A percentile compares a stretch with the other conserved stretches of the same genome.
phyloP scores from a whole-genome alignment of 2,329 filamentous ascomycete genomes.

The Fusarium sp. region DNA sequence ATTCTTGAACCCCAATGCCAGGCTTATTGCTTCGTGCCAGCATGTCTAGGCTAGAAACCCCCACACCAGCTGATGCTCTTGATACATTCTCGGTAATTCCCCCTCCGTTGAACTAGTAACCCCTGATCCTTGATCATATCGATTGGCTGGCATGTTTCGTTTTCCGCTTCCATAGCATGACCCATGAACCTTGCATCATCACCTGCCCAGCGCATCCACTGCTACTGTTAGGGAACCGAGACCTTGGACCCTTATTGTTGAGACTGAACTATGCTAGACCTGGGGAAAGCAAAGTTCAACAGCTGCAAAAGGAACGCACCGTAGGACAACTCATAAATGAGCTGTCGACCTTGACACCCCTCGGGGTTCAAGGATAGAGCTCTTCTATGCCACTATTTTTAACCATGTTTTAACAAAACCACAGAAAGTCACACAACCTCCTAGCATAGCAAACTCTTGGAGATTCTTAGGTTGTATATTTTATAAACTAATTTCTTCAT shows the following conservation, averaged over 20 bases:
- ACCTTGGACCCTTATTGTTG: conserved; percentile 38
- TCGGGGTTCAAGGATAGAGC: too few species aligned
- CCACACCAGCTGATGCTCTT: conserved; percentile 33
- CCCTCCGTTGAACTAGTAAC: conserved; percentile 14
- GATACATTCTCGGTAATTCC: conserved; percentile 23
- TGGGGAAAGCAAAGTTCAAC: conserved; percentile 12
- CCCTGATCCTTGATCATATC: conserved; percentile 29
- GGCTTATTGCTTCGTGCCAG: conserved; percentile 1
- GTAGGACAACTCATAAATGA: neutral
- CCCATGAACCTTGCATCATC: conserved; percentile 40
- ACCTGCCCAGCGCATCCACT: conserved; percentile 22
- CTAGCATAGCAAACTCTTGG: too few species aligned
- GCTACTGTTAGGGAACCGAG: conserved; percentile 18
- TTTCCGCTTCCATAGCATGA: conserved; percentile 17
- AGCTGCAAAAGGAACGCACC: neutral
- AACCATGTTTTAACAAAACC: too few species aligned
- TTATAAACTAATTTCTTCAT: too few species aligned
- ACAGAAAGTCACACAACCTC: too few species aligned
- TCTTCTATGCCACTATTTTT: too few species aligned
- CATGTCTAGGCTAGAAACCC: conserved; percentile 15
- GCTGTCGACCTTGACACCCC: too few species aligned
- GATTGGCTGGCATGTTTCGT: conserved; percentile 34
- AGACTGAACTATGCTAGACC: conserved; percentile 27
- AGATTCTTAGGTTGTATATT: too few species aligned
- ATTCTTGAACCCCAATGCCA: neutral